These are phyloP conservation scores for Balamuthia mandrillaris DNA, from an alignment of 208 protist genomes.

Conservation along the genomic window DNA sequence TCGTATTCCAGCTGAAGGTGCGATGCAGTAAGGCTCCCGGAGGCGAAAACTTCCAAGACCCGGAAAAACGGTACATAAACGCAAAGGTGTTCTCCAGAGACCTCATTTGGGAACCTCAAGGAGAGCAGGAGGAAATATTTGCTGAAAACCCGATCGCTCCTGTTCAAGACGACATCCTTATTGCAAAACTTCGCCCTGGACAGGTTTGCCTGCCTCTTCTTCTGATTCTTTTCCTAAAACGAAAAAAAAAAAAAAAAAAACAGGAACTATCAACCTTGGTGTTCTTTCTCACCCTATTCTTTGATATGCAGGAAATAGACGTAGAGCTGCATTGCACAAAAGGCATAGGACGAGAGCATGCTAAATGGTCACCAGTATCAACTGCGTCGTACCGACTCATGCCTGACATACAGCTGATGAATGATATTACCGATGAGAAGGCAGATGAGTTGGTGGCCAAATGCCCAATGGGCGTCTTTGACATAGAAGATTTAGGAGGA, in stretches of 20 bases:
- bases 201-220: conserved; percentile 66
- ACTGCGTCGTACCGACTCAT: conserved; percentile 93
- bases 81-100: conserved; percentile 81
- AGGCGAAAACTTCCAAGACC: not conserved
- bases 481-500: conserved; percentile 75
- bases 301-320: conserved; percentile 45
- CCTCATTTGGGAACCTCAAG: conserved; percentile 86
- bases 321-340: conserved; percentile 92
- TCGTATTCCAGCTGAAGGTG: conserved; percentile 72
- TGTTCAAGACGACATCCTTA: conserved; percentile 94
- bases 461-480: conserved; percentile 92
- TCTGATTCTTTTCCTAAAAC: not conserved
- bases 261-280: not conserved
- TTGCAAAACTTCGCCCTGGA: conserved; percentile 93
- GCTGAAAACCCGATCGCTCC: conserved; percentile 74
- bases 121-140: conserved; percentile 65
- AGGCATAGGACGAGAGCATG: conserved; percentile 92
- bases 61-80: conserved; percentile 37
- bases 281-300: not conserved
- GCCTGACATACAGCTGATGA: conserved; percentile 85
- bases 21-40: conserved; percentile 47
- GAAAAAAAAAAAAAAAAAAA: not conserved
- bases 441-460: conserved; percentile 79
- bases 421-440: conserved; percentile 67
- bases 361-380: conserved; percentile 96